A percentile compares a stretch with the other conserved stretches of the same genome.
Conservation (phyloP, 73 alveolate species). For the Tetrahymena elliotti region DNA sequence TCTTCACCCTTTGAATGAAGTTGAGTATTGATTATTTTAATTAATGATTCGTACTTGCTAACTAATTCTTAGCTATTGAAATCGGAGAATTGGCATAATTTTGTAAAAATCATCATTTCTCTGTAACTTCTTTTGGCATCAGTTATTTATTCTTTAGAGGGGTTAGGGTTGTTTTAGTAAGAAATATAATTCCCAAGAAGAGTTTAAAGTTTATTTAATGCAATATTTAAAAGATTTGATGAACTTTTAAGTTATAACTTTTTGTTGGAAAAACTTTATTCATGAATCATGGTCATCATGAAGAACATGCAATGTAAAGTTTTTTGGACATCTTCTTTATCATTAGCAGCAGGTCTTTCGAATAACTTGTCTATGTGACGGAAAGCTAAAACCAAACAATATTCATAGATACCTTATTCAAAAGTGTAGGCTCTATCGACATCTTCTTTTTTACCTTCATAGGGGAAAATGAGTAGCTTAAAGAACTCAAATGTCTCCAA, state of each 20-base stretch:
- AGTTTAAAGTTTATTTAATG: neutral
- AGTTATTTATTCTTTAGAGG: neutral
- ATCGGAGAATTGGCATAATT: neutral
- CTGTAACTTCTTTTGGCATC: neutral
- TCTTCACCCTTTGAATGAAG: neutral
- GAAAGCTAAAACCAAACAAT: neutral
- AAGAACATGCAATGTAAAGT: neutral
- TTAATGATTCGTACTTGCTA: neutral
- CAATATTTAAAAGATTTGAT: neutral
- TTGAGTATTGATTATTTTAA: neutral
- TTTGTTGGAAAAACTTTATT: neutral
- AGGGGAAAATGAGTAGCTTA: neutral
- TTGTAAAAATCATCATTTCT: neutral
- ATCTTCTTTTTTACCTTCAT: neutral
- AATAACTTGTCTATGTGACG: neutral
- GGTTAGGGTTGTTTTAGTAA: neutral
- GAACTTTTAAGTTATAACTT: neutral
- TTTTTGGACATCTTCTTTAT: neutral
- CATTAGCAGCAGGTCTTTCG: neutral
- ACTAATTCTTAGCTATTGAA: neutral
- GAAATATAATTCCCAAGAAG: neutral
- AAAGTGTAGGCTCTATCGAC: neutral
- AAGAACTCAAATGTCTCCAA: neutral
- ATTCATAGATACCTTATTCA: neutral
- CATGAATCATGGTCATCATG: neutral